phyloP scores from a whole-genome alignment of 1,284 basidiomycete genomes.

The Ustilago lituana region DNA sequence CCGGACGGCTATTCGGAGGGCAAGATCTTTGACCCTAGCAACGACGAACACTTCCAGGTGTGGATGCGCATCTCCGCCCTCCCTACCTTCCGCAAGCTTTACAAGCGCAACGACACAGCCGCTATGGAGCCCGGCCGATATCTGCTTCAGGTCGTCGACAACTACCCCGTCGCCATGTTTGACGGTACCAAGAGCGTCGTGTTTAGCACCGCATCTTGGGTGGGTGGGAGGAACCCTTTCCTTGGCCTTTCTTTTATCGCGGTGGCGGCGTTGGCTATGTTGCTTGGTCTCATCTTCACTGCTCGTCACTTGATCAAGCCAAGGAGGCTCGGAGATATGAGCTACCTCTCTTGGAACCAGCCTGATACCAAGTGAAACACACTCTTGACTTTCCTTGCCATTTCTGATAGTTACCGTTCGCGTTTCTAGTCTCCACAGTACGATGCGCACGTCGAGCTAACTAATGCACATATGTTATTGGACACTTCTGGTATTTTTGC shows the following conservation, averaged over 20 bases:
- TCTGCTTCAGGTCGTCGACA: constrained; percentile 80
- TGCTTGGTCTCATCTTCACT: constrained; percentile 87
- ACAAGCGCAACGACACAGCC: constrained; percentile 85
- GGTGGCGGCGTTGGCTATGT: constrained; percentile 84
- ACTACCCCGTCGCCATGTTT: constrained; percentile 91
- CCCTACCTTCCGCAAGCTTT: constrained; percentile 95
- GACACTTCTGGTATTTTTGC: not conserved
- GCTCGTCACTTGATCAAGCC: constrained; percentile 91
- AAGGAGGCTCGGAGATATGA: constrained; percentile 74
- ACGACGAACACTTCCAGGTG: constrained; percentile 95
- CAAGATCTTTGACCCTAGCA: constrained; percentile 78
- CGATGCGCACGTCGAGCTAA: too few species aligned
- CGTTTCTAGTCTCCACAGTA: too few species aligned
- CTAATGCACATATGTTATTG: too few species aligned
- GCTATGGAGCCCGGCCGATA: constrained; percentile 81
- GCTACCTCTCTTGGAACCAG: constrained; percentile 65
- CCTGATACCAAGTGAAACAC: constrained; percentile 25
- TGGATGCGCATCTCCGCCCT: constrained; percentile 99
- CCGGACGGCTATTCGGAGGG: constrained; percentile 78
- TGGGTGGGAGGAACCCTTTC: constrained; percentile 97
- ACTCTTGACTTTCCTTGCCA: too few species aligned
- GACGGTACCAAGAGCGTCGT: constrained; percentile 96
- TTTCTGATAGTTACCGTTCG: too few species aligned
- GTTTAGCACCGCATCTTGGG: constrained; percentile 96
- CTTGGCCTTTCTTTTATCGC: constrained; percentile 96